Evolutionary conservation across 2,329 filamentous ascomycete genomes (phyloP), one percentile per base, ranked within the genome.

Genomic region (Penicillium carneum): DNA sequence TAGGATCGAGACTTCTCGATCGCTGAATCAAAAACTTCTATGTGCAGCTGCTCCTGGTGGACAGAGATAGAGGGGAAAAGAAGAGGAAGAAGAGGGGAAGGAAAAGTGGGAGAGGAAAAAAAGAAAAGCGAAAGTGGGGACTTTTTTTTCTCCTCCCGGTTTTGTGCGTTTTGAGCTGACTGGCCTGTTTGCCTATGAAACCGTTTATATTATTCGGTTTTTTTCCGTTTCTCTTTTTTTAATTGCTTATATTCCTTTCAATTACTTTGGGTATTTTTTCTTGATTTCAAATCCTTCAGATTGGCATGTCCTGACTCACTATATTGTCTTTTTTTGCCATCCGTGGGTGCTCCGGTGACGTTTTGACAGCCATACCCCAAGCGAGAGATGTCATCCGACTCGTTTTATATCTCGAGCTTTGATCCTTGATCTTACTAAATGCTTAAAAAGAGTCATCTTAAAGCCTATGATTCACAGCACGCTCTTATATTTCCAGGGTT

Each of bases 1-100:
- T 78, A 79, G 76, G 76, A 79, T 70, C 79, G 76, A 80, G 77
- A 67, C 65, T 72, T 72, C 77, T 79, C 79, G 79, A 80, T 76
- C 78, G 78, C 74, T 59, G 29, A 69, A 74, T 74, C 69, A 72
- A 70, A 71, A 71, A 64, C 67, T 72, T 67, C 74, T 77, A 74
- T 77, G 73, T 77, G 74, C 72, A 73, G 71, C 73, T 77, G 71
- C 76, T 77, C 75, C 74, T 68, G 63, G 67, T 9, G 65, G 66
- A 70, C 67, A 69, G 71, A 64, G 69, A 64, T 66, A 69, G 64
- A 64, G 62, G 67, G 69, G 61, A 71, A 69, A 67, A 66, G 66
- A 68, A 62, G 68, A 72, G 56, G 58, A 72, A 58, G 58, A 72
- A 67, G 68, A 72, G 68, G 68, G 69, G 66, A 69, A 70, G 66